A percentile compares a stretch with the other conserved stretches of the same genome.
phyloP scores from a whole-genome alignment of 495 filamentous ascomycete species.

The Viridothelium virens region DNA sequence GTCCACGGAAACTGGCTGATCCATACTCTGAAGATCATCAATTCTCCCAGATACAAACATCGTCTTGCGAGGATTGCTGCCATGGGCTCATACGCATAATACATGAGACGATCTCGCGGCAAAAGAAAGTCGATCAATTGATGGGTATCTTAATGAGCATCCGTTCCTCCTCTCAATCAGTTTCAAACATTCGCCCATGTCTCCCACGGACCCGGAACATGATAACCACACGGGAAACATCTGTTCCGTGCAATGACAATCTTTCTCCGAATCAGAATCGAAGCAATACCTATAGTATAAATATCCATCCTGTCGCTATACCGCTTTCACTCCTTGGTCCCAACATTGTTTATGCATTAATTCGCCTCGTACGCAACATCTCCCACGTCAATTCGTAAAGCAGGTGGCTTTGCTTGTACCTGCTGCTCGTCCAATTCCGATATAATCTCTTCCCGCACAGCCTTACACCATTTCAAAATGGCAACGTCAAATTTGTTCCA shows the following conservation, averaged over 20 bases:
- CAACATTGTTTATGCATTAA: not conserved
- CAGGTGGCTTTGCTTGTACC: conserved; percentile 25
- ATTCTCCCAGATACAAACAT: not conserved
- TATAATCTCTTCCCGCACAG: conserved; percentile 68
- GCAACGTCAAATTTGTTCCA: conserved; percentile 78
- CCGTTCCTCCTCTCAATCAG: not conserved
- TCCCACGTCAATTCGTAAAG: conserved; percentile 22
- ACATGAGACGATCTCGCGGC: not conserved
- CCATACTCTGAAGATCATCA: not conserved
- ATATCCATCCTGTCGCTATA: not conserved
- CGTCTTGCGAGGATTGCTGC: not conserved
- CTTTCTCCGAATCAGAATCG: not conserved
- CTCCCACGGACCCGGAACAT: not conserved
- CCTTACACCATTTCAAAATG: conserved; percentile 67
- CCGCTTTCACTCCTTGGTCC: not conserved
- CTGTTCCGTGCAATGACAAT: not conserved
- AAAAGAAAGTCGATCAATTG: conserved; percentile 4
- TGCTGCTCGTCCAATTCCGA: conserved; percentile 48
- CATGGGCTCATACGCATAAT: not conserved
- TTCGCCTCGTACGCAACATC: too few species aligned
- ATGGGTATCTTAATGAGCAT: conserved; percentile 9
- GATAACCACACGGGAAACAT: not conserved
- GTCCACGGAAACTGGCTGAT: not conserved
- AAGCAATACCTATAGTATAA: not conserved
- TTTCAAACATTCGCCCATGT: conserved; percentile 1